Conservation (phyloP, 106 monocot genomes). For the Dioscorea zingiberensis region DNA sequence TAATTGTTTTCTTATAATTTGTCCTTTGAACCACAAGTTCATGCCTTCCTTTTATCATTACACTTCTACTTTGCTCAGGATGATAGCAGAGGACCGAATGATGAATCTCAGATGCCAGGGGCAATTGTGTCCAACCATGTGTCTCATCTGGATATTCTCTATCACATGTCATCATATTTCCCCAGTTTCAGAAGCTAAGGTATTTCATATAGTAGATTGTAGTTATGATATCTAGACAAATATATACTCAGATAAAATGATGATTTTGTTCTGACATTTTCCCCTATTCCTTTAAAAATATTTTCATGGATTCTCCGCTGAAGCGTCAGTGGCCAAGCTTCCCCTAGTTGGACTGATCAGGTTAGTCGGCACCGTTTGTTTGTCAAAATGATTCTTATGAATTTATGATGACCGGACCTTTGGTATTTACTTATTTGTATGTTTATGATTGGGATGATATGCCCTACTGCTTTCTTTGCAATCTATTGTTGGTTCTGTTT, state of each 20-base stretch:
- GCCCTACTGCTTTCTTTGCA: neutral
- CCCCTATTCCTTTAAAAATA: slow-evolving; percentile 11
- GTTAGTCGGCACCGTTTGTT: slow-evolving; percentile 19
- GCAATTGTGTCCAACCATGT: slow-evolving; percentile 66
- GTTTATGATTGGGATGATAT: neutral
- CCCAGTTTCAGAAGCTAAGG: slow-evolving; percentile 96
- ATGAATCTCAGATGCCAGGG: slow-evolving; percentile 47
- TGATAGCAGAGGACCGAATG: slow-evolving; percentile 18
- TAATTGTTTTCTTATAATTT: neutral
- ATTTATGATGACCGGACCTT: neutral
- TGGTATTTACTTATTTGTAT: neutral
- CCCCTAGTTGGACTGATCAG: slow-evolving; percentile 92
- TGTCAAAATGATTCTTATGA: neutral
- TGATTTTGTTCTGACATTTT: slow-evolving; percentile 22
- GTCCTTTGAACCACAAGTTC: neutral
- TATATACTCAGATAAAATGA: neutral
- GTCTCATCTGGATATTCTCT: slow-evolving; percentile 70
- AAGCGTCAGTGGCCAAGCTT: slow-evolving; percentile 93
- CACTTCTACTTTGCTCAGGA: slow-evolving; percentile 25
- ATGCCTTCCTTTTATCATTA: neutral
- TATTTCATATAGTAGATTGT: slow-evolving; percentile 8
- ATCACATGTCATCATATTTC: slow-evolving; percentile 72
- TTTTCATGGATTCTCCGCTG: slow-evolving; percentile 9
- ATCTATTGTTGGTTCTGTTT: neutral
- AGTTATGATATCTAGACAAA: neutral